Conservation (phyloP, 2,329 filamentous ascomycete species). For the Dendryphion nanum region DNA sequence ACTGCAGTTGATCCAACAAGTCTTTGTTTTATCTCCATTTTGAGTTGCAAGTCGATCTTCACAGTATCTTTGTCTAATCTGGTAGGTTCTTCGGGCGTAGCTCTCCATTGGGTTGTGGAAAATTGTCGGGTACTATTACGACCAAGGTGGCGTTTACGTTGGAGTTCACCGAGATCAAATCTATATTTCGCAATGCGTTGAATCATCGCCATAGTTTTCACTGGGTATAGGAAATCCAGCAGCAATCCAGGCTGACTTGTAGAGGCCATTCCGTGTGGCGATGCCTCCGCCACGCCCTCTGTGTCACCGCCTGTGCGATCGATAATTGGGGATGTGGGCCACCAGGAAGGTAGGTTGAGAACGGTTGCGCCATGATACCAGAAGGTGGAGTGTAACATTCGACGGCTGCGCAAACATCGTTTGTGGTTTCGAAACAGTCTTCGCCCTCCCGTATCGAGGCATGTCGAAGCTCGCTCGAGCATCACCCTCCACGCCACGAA, state of each 20-base stretch:
- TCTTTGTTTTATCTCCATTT: constrained; percentile 17
- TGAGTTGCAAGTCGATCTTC: constrained; percentile 3
- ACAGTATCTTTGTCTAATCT: too few relatives aligned
- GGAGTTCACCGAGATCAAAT: constrained; percentile 21
- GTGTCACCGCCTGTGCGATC: constrained; percentile 11
- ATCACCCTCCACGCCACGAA: constrained; percentile 40
- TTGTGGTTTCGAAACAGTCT: constrained; percentile 47
- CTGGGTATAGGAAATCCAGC: constrained; percentile 2
- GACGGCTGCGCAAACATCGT: constrained; percentile 42
- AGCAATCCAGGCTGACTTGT: constrained; percentile 1
- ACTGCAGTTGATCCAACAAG: constrained; percentile 15
- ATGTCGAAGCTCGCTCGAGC: constrained; percentile 60
- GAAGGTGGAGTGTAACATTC: constrained; percentile 55
- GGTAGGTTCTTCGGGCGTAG: too few relatives aligned
- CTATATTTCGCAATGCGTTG: constrained; percentile 20
- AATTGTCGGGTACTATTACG: constrained; percentile 23
- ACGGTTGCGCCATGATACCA: constrained; percentile 56
- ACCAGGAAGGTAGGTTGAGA: constrained; percentile 40
- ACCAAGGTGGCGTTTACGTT: constrained; percentile 20
- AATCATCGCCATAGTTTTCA: constrained; percentile 39
- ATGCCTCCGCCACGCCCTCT: constrained; percentile 3
- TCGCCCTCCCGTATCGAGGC: constrained; percentile 57
- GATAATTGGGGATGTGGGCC: constrained; percentile 13
- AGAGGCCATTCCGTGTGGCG: constrained; percentile 5
- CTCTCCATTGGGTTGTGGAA: constrained; percentile 18